Conservation (phyloP, 805 yeast genomes). For the Teunomyces funiuensis region DNA sequence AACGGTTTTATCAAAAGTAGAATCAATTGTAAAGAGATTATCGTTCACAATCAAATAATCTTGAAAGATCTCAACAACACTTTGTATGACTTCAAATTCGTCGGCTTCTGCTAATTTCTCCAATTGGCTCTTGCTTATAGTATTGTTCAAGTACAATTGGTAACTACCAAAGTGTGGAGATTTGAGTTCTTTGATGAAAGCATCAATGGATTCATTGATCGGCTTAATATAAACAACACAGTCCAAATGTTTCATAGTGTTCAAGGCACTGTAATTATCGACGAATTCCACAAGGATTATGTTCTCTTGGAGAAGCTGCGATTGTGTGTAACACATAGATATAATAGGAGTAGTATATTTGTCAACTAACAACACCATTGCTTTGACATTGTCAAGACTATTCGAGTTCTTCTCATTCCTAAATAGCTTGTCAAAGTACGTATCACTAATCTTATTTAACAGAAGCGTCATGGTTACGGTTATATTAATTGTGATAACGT, state of each 20-base stretch:
- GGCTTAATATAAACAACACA: slow-evolving; percentile 84
- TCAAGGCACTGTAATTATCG: slow-evolving; percentile 61
- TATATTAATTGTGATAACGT: background rate
- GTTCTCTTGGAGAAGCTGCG: slow-evolving; percentile 76
- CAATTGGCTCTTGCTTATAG: slow-evolving; percentile 69
- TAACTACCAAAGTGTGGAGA: slow-evolving; percentile 80
- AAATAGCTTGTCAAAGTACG: slow-evolving; percentile 33
- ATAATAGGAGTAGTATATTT: slow-evolving; percentile 76
- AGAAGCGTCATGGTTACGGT: slow-evolving; percentile 23
- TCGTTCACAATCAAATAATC: slow-evolving; percentile 76
- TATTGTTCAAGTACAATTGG: slow-evolving; percentile 75
- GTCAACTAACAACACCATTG: slow-evolving; percentile 79
- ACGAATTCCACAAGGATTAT: slow-evolving; percentile 73
- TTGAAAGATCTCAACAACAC: slow-evolving; percentile 80
- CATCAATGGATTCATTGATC: slow-evolving; percentile 57
- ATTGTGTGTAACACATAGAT: slow-evolving; percentile 88
- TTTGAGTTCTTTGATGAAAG: slow-evolving; percentile 63
- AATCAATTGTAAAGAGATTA: slow-evolving; percentile 50
- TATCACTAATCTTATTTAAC: slow-evolving; percentile 26
- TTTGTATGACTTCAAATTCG: slow-evolving; percentile 73
- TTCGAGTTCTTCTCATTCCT: slow-evolving; percentile 10
- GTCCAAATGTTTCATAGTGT: slow-evolving; percentile 61
- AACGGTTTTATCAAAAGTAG: slow-evolving; percentile 38
- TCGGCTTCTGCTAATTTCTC: slow-evolving; percentile 91
- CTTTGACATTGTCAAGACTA: slow-evolving; percentile 24